A percentile compares a stretch with the other conserved stretches of the same genome.
phyloP scores from a whole-genome alignment of 805 yeast species.

The Candida golubevii region DNA sequence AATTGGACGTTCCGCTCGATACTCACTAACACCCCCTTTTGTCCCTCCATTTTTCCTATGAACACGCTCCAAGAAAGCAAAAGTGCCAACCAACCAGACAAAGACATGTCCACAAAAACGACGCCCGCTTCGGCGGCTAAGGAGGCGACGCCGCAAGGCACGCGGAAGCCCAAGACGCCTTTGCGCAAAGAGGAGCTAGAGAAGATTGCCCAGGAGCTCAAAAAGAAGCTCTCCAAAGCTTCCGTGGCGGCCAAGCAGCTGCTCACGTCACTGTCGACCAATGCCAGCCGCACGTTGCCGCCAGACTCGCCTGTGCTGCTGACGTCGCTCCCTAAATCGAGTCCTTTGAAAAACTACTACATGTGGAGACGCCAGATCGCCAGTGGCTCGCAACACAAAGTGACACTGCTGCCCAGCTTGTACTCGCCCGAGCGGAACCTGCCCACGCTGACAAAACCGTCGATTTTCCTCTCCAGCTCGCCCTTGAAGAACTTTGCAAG shows the following conservation, averaged over 20 bases:
- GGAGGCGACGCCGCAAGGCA: conserved; percentile 2
- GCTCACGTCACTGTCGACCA: conserved; percentile 15
- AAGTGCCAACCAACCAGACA: conserved; percentile 15
- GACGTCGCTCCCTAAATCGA: conserved; percentile 18
- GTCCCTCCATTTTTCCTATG: conserved; percentile 9
- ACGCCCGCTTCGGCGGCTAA: conserved; percentile 11
- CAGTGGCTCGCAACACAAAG: conserved; percentile 18
- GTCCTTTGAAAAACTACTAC: conserved; percentile 31
- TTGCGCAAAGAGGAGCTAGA: conserved; percentile 43
- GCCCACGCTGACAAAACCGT: conserved; percentile 37
- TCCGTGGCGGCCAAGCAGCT: conserved; percentile 42
- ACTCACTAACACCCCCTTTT: too few species aligned
- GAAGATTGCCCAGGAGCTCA: conserved; percentile 40
- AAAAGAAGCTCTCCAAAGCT: conserved; percentile 38
- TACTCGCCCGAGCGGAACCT: conserved; percentile 38
- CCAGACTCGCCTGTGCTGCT: conserved; percentile 17
- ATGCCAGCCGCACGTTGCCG: conserved; percentile 18
- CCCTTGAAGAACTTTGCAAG: conserved; percentile 25
- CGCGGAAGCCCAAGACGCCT: conserved; percentile 29
- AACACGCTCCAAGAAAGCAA: conserved; percentile 24
- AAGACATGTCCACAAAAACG: conserved; percentile 12
- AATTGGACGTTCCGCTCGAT: too few species aligned
- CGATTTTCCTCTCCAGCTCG: conserved; percentile 32
- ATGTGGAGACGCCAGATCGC: conserved; percentile 24
- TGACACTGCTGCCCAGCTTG: conserved; percentile 28